Evolutionary conservation across 352 stramenopile species (phyloP).

Genomic region (Phytophthora podocarpi): DNA sequence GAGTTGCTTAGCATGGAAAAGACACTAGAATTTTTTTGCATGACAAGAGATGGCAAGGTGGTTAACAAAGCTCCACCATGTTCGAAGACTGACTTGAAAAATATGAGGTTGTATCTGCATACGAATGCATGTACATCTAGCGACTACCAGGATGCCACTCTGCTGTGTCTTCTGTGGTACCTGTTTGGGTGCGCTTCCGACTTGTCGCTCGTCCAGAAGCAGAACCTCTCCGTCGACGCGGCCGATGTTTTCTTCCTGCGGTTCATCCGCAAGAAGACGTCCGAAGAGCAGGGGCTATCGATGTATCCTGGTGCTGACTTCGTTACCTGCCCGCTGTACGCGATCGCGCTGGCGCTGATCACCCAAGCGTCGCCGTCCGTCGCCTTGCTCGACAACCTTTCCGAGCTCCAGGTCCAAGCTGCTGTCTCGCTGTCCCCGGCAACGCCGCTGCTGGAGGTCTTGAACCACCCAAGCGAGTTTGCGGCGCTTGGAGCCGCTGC

Average conservation of each 20-base stretch:
- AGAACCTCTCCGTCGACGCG: too few relatives aligned
- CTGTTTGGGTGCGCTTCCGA: slow-evolving; percentile 37
- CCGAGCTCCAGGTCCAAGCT: neutral
- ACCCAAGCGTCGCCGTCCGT: neutral
- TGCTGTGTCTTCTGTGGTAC: slow-evolving; percentile 40
- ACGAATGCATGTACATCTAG: neutral
- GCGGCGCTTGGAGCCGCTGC: too few relatives aligned
- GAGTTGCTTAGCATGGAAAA: slow-evolving; percentile 18
- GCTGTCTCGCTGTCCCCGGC: neutral
- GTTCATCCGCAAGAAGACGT: neutral
- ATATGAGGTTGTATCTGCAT: slow-evolving; percentile 7
- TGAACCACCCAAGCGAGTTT: neutral
- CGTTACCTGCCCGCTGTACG: slow-evolving; percentile 4
- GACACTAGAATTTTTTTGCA: neutral
- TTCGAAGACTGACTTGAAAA: neutral
- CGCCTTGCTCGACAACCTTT: slow-evolving; percentile 18
- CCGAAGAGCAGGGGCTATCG: slow-evolving; percentile 4
- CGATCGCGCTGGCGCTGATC: neutral
- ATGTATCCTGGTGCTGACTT: neutral
- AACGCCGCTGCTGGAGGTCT: slow-evolving; percentile 4
- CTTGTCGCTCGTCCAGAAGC: too few relatives aligned
- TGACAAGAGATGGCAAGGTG: neutral
- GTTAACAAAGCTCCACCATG: slow-evolving; percentile 3
- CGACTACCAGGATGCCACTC: too few relatives aligned
- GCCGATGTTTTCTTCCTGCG: slow-evolving; percentile 26